Evolutionary conservation across 257 asterid genomes (phyloP), one percentile per base, ranked within the genome.

Genomic region (Rhazya stricta): DNA sequence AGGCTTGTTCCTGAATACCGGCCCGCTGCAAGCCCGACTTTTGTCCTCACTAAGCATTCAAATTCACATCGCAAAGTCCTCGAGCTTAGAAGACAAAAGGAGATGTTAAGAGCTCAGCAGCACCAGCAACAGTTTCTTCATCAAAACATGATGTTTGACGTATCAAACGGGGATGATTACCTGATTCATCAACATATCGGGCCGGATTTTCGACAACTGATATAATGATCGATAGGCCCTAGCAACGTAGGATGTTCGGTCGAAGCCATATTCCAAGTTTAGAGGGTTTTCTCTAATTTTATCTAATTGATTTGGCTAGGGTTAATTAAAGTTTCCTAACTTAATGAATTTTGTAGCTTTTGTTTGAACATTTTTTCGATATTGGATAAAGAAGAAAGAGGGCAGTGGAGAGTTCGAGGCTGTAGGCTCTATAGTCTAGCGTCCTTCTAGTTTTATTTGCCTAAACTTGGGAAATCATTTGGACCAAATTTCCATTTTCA

Each of bases 1-100:
- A 79, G 98, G n/a, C 93, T 93, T 0, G 97, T 93, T 68, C 96
- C 98, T 1, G 98, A 93, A 16, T 93, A 93, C 78, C 82, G 98
- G 71, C 98, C 98, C 19, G 98, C 98, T 0, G 80, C 98, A 1
- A 93, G 98, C 90, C 98, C 98, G 78, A 93, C 98, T 2, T 93
- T 93, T 54, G 85, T 90, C 12, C 83, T 89, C 0, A 82, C 96
- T 3, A 93, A 91, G 79, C 97, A 93, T 50, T 93, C 98, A 27
- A 93, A 93, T 69, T 93, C 98, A 6, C 98, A 93, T 67, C 69
- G 98, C 53, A 93, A 93, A 50, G 98, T 93, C 4, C 75, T 93
- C 5, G 98, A 93, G 81, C 91, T 93, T 73, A 77, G 98, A 67
- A 82, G 96, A 82, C 97, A 94, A 78, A 94, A 94, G 63, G 98